Evolutionary conservation across 768 basidiomycete genomes (phyloP), one percentile per base, ranked within the genome.

Genomic region (Mycena floridula): DNA sequence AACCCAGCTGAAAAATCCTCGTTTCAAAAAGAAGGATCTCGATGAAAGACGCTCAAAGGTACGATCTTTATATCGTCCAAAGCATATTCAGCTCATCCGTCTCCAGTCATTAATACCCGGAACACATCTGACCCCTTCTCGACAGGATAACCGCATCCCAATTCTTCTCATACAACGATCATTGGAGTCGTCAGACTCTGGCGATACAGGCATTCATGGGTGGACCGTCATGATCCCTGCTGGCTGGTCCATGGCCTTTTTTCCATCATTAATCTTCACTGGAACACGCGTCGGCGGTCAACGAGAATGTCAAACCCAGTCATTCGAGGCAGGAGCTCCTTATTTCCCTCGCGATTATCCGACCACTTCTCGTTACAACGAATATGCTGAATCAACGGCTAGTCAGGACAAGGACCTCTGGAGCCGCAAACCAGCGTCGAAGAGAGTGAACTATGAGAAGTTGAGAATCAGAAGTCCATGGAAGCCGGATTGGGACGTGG

Each of bases 201-300:
- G 7, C 48, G 47, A 27, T 54, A 60, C 13, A 50, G 67, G 73
- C 1, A 66, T 91, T 24, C 82, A 92, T 54, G 93, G 94, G 28
- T 96, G 89, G 85, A 91, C 83, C 7, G 66, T 99, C 7, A 69
- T 96, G 37, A 60, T 95, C 25, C 95, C 95, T 3, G 70, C 79
- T 1, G 92, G 90, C 11, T 98, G 93, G 92, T 76, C 78, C 0
- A 95, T 92, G 84, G 73, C 93, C 1, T 91, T 98, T 65, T 80
- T 89, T 50, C 73, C 73, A 30, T 94, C 93, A 3, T 74, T 99
- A 40, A 73, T 74, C 3, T 82, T 80, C 60, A 92, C 93, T 0
- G 85, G 87, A 18, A 89, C 88, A 2, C 83, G 91, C 6, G 74
- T 95, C 15, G 88, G 76, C 5, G 95, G 94, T 2, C 85, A 93